These are phyloP conservation scores for Fusarium beomiforme DNA, from an alignment of 2,329 filamentous ascomycete genomes.

Conservation along the genomic window DNA sequence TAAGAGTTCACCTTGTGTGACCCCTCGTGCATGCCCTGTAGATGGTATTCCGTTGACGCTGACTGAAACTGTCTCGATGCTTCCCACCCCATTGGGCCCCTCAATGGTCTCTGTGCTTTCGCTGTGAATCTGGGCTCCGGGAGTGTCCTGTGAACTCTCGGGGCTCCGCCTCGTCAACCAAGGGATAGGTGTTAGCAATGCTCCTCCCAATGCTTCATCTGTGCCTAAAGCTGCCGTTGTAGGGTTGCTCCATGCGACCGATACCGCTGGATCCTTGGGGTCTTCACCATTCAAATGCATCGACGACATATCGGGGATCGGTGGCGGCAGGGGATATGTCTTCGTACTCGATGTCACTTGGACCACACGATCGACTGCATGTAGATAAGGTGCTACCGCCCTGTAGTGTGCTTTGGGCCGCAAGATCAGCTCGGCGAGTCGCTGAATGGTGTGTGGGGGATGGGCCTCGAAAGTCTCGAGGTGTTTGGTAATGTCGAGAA, in stretches of 20 bases:
- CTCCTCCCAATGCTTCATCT: conserved; percentile 90
- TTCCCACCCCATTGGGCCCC: conserved; percentile 80
- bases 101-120: conserved; percentile 84
- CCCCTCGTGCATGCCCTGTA: conserved; percentile 61
- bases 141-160: conserved; percentile 43
- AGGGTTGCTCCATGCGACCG: conserved; percentile 59
- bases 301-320: conserved; percentile 66
- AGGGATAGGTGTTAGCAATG: conserved; percentile 90
- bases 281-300: conserved; percentile 72
- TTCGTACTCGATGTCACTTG: conserved; percentile 86
- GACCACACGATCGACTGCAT: conserved; percentile 89
- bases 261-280: conserved; percentile 49
- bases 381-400: conserved; percentile 83
- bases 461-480: conserved; percentile 75
- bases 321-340: conserved; percentile 82
- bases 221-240: conserved; percentile 70
- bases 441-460: conserved; percentile 93
- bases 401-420: conserved; percentile 82
- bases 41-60: conserved; percentile 75
- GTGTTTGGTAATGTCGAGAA: conserved; percentile 68
- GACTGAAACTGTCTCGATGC: conserved; percentile 83
- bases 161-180: conserved; percentile 71
- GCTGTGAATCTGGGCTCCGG: conserved; percentile 64
- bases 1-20: conserved; percentile 85
- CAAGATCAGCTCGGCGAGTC: conserved; percentile 86